Evolutionary conservation across 1,139 yeast genomes (phyloP), one percentile per base, ranked within the genome.

Genomic region (Pichia sp.): DNA sequence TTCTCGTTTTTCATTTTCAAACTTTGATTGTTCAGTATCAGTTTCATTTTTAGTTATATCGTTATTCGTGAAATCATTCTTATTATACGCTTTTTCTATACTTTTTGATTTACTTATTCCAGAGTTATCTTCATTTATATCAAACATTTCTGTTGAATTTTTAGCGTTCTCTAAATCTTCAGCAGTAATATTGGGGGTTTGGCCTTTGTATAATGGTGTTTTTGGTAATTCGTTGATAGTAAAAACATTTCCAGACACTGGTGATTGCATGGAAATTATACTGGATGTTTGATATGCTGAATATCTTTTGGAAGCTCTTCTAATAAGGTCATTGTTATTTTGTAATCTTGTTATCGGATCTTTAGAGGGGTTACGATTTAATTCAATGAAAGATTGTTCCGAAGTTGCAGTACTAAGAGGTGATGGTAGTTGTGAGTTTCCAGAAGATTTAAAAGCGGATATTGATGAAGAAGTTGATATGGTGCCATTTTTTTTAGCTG

Each of bases 281-380:
- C 56, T 56, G 7, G 84, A 50, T 0, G 60, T 55, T 56, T 91
- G 97, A 50, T 88, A 91, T 0, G 96, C 96, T 21, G 96, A 86
- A 57, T 83, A 91, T 46, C 98, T 67, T 51, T 87, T 76, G 0
- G 96, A 88, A 0, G 98, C 98, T 47, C 96, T 74, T 50, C 98
- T 72, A 63, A 84, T 95, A 34, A 91, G 64, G 2, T 84, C 82
- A 44, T 83, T 85, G 2, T 89, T 86, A 36, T 80, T 78, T 54
- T 88, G 95, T 18, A 89, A 68, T 50, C 85, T 87, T 0, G 79
- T 70, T 22, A 88, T 65, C 0, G 95, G 88, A 50, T 79, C 82
- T 32, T 63, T 49, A 9, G 43, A 39, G 3, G 43, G 43, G 2
- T 40, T 31, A 20, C 38, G 26, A 21, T 16, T 11, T 15, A 36